A percentile compares a stretch with the other conserved stretches of the same genome.
phyloP scores from a whole-genome alignment of 1,139 yeast species.

The Taphrina confusa region DNA sequence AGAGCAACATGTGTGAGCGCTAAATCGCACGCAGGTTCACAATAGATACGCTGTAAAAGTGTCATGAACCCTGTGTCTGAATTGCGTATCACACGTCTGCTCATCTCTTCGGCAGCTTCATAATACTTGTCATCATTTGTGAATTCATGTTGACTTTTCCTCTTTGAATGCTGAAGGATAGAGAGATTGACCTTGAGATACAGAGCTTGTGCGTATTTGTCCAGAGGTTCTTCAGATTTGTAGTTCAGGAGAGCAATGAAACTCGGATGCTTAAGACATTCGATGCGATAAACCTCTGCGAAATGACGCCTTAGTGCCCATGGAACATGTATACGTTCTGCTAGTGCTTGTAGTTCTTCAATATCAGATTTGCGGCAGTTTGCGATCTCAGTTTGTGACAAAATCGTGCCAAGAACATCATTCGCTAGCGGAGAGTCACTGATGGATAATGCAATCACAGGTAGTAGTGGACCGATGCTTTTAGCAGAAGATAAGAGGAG shows the following conservation, averaged over 20 bases:
- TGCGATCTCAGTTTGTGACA: not conserved
- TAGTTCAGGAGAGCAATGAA: not conserved
- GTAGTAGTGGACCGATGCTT: conserved; percentile 12
- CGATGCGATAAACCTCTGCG: not conserved
- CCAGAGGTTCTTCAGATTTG: not conserved
- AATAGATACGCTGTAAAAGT: not conserved
- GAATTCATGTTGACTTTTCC: not conserved
- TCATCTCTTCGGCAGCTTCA: not conserved
- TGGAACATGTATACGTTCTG: conserved; percentile 3
- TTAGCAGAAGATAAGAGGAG: not conserved
- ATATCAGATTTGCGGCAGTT: conserved; percentile 19
- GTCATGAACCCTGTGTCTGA: not conserved
- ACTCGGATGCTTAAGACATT: not conserved
- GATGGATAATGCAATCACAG: conserved; percentile 13
- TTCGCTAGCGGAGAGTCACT: conserved; percentile 6
- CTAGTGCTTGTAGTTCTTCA: conserved; percentile 6
- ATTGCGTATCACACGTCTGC: not conserved
- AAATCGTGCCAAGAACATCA: conserved; percentile 1
- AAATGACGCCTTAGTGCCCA: conserved; percentile 9
- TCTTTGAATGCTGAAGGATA: not conserved
- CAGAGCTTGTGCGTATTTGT: conserved; percentile 4
- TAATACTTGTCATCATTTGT: not conserved
- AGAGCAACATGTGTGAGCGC: not conserved
- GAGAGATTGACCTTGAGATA: not conserved
- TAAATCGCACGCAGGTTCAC: not conserved